A percentile compares a stretch with the other conserved stretches of the same genome.
These are phyloP conservation scores for Boletellus deceptivus DNA, from an alignment of 1,284 basidiomycete genomes.

Conservation along the genomic window DNA sequence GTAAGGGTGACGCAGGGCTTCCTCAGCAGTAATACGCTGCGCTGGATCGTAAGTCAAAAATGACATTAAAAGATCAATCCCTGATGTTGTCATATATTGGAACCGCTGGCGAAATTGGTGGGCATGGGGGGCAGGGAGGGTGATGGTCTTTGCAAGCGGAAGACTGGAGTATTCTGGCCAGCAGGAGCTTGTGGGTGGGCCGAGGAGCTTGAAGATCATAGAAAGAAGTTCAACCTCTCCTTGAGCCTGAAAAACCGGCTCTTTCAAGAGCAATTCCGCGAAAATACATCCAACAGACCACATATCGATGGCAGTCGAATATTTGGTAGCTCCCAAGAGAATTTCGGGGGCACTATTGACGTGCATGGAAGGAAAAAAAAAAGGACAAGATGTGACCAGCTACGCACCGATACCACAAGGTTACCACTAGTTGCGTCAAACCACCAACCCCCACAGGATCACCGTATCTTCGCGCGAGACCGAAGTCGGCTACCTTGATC, in stretches of 20 bases:
- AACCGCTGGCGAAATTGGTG: slow-evolving; percentile 76
- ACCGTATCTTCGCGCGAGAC: slow-evolving; percentile 91
- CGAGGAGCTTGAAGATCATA: slow-evolving; percentile 92
- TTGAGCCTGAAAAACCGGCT: slow-evolving; percentile 95
- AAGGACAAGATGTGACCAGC: slow-evolving; percentile 5
- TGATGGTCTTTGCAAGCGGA: slow-evolving; percentile 79
- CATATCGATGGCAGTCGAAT: slow-evolving; percentile 96
- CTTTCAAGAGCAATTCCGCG: slow-evolving; percentile 90
- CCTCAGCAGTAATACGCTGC: slow-evolving; percentile 80
- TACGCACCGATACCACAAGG: slow-evolving; percentile 95
- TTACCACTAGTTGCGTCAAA: slow-evolving; percentile 97
- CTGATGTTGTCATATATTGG: slow-evolving; percentile 77
- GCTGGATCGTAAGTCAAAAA: slow-evolving; percentile 90
- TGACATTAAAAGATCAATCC: slow-evolving; percentile 81
- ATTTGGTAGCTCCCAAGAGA: slow-evolving; percentile 87
- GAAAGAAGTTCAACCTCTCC: slow-evolving; percentile 90
- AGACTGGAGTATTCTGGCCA: slow-evolving; percentile 86
- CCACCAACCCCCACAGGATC: slow-evolving; percentile 91
- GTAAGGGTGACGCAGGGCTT: slow-evolving; percentile 88
- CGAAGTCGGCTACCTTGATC: slow-evolving; percentile 99
- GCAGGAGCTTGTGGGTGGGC: slow-evolving; percentile 77
- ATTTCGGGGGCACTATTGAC: slow-evolving; percentile 87
- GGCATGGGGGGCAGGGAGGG: slow-evolving; percentile 74
- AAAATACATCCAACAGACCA: slow-evolving; percentile 99
- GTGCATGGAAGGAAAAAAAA: slow-evolving; percentile 8